phyloP scores from a whole-genome alignment of 495 filamentous ascomycete genomes.

The Hypoxylon fuscum region DNA sequence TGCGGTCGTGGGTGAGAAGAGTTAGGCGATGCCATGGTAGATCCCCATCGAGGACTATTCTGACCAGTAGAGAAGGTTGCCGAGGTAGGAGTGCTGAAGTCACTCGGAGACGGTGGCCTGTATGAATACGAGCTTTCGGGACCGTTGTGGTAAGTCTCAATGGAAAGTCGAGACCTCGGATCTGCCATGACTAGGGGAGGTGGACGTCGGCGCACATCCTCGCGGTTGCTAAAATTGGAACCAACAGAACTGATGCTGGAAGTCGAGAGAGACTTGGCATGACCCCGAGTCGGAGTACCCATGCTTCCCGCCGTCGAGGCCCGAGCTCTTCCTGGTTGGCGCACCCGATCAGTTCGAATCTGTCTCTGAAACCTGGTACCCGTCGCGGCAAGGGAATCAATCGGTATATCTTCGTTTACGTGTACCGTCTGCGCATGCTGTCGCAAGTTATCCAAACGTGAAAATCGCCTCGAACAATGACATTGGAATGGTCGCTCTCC shows the following conservation, averaged over 20 bases:
- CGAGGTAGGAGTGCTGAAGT: slow-evolving; percentile 80
- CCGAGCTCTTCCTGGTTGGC: slow-evolving; percentile 75
- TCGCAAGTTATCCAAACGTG: slow-evolving; percentile 93
- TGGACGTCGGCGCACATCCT: slow-evolving; percentile 74
- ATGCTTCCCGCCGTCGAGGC: slow-evolving; percentile 74
- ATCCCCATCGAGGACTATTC: slow-evolving; percentile 75
- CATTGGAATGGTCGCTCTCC: slow-evolving; percentile 98
- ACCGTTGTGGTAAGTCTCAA: slow-evolving; percentile 67
- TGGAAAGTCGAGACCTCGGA: slow-evolving; percentile 65
- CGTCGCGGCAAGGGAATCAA: slow-evolving; percentile 91
- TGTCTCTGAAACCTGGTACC: slow-evolving; percentile 94
- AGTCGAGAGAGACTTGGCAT: slow-evolving; percentile 82
- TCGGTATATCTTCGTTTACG: slow-evolving; percentile 95
- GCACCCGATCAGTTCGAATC: slow-evolving; percentile 78
- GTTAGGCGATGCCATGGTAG: slow-evolving; percentile 72
- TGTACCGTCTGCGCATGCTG: slow-evolving; percentile 99
- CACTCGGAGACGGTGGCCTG: slow-evolving; percentile 67
- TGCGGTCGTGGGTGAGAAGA: slow-evolving; percentile 69
- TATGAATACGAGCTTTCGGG: slow-evolving; percentile 63
- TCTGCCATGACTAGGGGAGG: slow-evolving; percentile 89
- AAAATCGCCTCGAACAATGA: slow-evolving; percentile 94
- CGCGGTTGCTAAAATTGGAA: slow-evolving; percentile 70
- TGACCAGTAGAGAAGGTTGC: slow-evolving; percentile 76
- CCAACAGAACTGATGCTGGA: slow-evolving; percentile 83
- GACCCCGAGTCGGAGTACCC: slow-evolving; percentile 73